phyloP scores from a whole-genome alignment of 1,284 basidiomycete species.

The Inonotus hispidus region DNA sequence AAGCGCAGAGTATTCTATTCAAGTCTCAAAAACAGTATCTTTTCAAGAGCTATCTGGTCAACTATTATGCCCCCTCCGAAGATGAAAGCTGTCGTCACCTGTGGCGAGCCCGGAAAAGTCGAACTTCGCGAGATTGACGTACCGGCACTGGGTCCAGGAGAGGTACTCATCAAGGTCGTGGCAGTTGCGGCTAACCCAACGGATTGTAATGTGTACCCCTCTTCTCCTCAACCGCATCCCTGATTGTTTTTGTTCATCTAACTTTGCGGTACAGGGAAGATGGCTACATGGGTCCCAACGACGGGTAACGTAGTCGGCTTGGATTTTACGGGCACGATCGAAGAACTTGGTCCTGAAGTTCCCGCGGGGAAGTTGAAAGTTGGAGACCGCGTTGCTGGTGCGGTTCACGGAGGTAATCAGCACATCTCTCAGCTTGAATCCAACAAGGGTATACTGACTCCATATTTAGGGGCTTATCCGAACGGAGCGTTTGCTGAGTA shows the following conservation, averaged over 20 bases:
- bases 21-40: too few relatives aligned
- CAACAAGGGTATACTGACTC: too few relatives aligned
- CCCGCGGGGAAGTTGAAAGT: slow-evolving; percentile 26
- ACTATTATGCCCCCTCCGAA: slow-evolving; percentile 4
- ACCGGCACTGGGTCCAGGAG: slow-evolving; percentile 24
- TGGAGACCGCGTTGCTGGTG: slow-evolving; percentile 41
- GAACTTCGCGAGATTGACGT: slow-evolving; percentile 24
- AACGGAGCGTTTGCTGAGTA: slow-evolving; percentile 16
- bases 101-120: slow-evolving; percentile 22
- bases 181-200: slow-evolving; percentile 30
- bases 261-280: too few relatives aligned
- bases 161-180: slow-evolving; percentile 29
- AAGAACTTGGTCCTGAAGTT: slow-evolving; percentile 30
- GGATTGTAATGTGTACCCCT: slow-evolving; percentile 28
- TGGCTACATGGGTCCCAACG: not conserved
- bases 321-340: slow-evolving; percentile 41
- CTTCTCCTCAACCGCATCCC: too few relatives aligned
- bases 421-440: too few relatives aligned
- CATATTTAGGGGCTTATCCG: not conserved
- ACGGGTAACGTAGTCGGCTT: slow-evolving; percentile 31
- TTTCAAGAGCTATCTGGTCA: too few relatives aligned
- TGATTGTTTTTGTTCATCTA: too few relatives aligned
- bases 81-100: slow-evolving; percentile 26
- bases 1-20: too few relatives aligned
- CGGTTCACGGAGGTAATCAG: slow-evolving; percentile 37